Evolutionary conservation across 768 basidiomycete species (phyloP), one percentile per base, ranked within the genome.

Genomic region (Tulasnella sp.): DNA sequence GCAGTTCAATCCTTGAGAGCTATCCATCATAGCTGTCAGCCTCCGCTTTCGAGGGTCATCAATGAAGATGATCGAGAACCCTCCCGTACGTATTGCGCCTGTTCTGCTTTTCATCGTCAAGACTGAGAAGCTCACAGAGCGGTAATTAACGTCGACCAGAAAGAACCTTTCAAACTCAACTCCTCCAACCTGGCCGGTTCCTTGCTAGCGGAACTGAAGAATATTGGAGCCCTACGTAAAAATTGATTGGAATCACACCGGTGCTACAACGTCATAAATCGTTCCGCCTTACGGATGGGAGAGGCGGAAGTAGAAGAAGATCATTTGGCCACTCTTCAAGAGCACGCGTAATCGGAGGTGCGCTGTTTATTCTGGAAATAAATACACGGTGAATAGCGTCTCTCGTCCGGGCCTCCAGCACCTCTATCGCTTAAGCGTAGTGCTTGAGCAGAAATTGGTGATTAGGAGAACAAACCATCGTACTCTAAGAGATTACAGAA

Each of bases 51-150:
- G n/a, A n/a, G n/a, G n/a, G n/a, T n/a, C n/a, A n/a, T n/a, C n/a
- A n/a, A n/a, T n/a, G 36, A 86, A 91, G 80, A 86, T 92, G 77
- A 92, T 92, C 83, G 91, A 91, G 68, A 92, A 92, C 81, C 91
- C 91, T 76, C 90, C 91, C 5, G 90, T 91, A 9, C 85, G 87
- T 46, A 31, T 24, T 7, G 31, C 19, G 12, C 9, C 6, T 1
- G n/a, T 4, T n/a, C 21, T 62, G 21, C 58, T 39, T 38, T 27
- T 21, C 38, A 34, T 19, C 56, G 34, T 27, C 6, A 1, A 16
- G 10, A 6, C 8, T 42, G 12, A 9, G 0, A 74, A 9, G 19
- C 75, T 75, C 34, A 68, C 12, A 1, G 12, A 27, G 12, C 74
- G 44, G 9, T 4, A 1, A 38, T 39, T 16, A 1, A 36, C 56